Base-by-base conservation (phyloP, 2,329 filamentous ascomycete genomes). In the Aspergillus felis region DNA sequence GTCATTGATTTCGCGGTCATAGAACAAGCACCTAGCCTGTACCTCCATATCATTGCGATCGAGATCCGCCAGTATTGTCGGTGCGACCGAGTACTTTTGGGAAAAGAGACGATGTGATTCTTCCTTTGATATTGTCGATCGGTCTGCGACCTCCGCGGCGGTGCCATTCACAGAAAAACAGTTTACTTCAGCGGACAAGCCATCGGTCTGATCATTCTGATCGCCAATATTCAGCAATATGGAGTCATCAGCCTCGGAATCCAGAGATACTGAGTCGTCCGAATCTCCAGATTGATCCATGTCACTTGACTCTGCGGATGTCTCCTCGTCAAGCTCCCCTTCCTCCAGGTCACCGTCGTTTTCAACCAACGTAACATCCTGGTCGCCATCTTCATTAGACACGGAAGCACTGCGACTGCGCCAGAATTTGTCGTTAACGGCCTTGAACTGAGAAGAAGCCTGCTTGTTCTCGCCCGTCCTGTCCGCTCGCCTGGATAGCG, bases 171-270 rank as follows among this genome's bases (percentile, higher is more conserved):
- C 49, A 5, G 59, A 51, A 2, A 61, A 42, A 22, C 64, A 55
- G 17, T 60, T 24, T 42, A 57, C 44, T 47, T 68, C 67, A 7
- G 68, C 20, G 17, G 24, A 35, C 42, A 50, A 49, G 22, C 24
- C 5, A 9, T 57, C 58, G n/a, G 59, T 59, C 28, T 65, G 58
- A 7, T 62, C 53, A 24, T 55, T 50, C 47, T 59, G 53, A 5
- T 64, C 58, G 29, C 73, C 71, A 51, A 78, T 65, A 53, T 79
- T 79, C 56, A 79, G 60, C 65, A 78, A 57, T 53, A 79, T 78
- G 0, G 74, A 75, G 53, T 76, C 71, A 52, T 75, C 75, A 2
- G 71, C 75, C 56, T 74, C 74, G 2, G 70, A 72, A 42, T 65
- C 68, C 49, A 68, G 29, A 25, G 71, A 71, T 17, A 62, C 65